Percentiles rank a stretch among this genome's conserved stretches.
Conservation (phyloP, 1,139 yeast genomes). For the Hansenula lynferdii region DNA sequence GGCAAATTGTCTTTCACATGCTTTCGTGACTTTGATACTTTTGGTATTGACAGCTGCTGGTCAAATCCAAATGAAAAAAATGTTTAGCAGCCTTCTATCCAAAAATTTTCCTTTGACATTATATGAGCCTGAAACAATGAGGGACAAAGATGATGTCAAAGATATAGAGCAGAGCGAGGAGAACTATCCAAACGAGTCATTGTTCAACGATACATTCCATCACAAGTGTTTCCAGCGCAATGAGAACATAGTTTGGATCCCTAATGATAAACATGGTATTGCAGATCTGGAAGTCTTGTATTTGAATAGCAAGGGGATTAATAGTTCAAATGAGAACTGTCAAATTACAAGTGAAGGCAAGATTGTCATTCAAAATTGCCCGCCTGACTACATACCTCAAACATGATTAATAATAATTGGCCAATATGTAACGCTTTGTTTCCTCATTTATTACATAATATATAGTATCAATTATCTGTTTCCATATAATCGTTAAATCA, state of each 20-base stretch:
- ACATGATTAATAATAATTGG: no score
- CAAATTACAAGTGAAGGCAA: constrained; percentile 24
- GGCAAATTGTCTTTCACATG: constrained; percentile 34
- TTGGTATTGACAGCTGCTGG: constrained; percentile 34
- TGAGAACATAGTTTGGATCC: constrained; percentile 31
- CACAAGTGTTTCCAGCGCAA: constrained; percentile 19
- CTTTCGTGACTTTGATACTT: constrained; percentile 41
- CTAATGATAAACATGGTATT: constrained; percentile 29
- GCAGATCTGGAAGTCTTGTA: constrained; percentile 22
- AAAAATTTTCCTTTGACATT: constrained; percentile 24
- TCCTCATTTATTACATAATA: no score
- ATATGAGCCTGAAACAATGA: constrained; percentile 1
- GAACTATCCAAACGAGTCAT: constrained; percentile 5
- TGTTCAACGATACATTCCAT: constrained; percentile 18
- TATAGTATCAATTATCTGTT: no score
- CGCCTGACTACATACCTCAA: constrained; percentile 18
- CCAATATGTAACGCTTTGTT: no score
- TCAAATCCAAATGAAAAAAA: constrained; percentile 32
- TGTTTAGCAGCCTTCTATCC: constrained; percentile 21
- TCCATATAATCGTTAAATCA: no score
- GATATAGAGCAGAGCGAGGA: constrained; percentile 4
- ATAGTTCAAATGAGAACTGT: constrained; percentile 23
- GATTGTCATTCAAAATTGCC: constrained; percentile 14
- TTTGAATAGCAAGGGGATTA: constrained; percentile 24
- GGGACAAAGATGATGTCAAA: neutral